Evolutionary conservation across 2,329 filamentous ascomycete genomes (phyloP).

Genomic region (Arthroderma sp.): DNA sequence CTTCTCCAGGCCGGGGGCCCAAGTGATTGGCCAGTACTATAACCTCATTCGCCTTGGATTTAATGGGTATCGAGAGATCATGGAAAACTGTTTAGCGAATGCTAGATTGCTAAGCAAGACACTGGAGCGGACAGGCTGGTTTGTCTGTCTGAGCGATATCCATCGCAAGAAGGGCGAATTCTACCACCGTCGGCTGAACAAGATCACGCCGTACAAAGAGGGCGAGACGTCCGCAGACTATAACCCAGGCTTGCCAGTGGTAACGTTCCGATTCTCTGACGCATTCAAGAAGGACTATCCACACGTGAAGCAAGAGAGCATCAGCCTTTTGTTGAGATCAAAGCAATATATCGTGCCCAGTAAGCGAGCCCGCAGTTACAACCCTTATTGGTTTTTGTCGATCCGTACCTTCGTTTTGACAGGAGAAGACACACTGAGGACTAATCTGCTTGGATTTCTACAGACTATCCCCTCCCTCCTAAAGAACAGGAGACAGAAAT

Average conservation of each 20-base stretch:
- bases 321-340: constrained; percentile 51
- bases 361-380: constrained; percentile 21
- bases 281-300: constrained; percentile 49
- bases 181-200: constrained; percentile 32
- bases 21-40: constrained; percentile 61
- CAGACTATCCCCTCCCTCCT: constrained; percentile 54
- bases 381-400: too few relatives aligned
- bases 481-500: constrained; percentile 52
- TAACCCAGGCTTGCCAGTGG: constrained; percentile 54
- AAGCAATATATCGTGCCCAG: constrained; percentile 61
- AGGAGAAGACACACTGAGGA: background rate
- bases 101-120: constrained; percentile 52
- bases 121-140: constrained; percentile 56
- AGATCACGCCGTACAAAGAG: constrained; percentile 30
- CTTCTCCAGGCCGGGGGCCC: constrained; percentile 58
- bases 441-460: background rate
- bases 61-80: constrained; percentile 50
- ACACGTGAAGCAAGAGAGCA: constrained; percentile 51
- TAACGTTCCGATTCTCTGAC: constrained; percentile 54
- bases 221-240: constrained; percentile 48
- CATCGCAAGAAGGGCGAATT: constrained; percentile 45
- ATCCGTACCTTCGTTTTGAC: background rate
- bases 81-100: constrained; percentile 54
- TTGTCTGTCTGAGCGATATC: constrained; percentile 52
- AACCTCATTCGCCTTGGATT: constrained; percentile 61